Percentiles rank a stretch among this genome's conserved stretches.
Conservation (phyloP, 2,329 filamentous ascomycete species). For the Colletotrichum navitas region DNA sequence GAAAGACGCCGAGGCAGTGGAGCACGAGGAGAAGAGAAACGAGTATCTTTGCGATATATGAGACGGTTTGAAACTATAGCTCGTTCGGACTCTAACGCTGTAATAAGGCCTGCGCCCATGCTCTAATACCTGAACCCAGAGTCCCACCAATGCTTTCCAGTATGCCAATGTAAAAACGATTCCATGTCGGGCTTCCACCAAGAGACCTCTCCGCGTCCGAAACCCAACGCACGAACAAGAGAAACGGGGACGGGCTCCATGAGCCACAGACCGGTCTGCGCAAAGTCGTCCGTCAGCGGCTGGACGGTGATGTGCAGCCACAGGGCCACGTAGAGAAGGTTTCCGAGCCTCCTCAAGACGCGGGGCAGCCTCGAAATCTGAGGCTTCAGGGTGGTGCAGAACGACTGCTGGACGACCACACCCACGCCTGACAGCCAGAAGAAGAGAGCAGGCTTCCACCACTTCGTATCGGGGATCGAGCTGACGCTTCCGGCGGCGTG, state of each 20-base stretch:
- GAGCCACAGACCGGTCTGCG: constrained; percentile 80
- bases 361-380: constrained; percentile 57
- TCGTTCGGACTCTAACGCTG: constrained; percentile 6
- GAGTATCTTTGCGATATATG: not conserved
- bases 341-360: constrained; percentile 63
- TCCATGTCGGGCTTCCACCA: constrained; percentile 76
- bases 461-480: constrained; percentile 64
- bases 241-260: constrained; percentile 87
- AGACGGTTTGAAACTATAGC: constrained; percentile 8
- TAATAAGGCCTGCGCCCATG: constrained; percentile 23
- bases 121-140: constrained; percentile 54
- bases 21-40: not conserved
- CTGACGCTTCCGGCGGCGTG: constrained; percentile 80
- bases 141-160: constrained; percentile 73
- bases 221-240: constrained; percentile 72
- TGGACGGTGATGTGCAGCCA: constrained; percentile 79
- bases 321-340: constrained; percentile 69
- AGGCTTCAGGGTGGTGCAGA: constrained; percentile 52
- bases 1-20: not conserved
- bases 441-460: constrained; percentile 73
- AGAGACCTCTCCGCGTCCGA: constrained; percentile 70
- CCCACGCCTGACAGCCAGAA: constrained; percentile 79
- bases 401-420: constrained; percentile 68
- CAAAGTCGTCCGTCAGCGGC: constrained; percentile 81
- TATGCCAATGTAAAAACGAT: constrained; percentile 67